Evolutionary conservation across 2,329 filamentous ascomycete species (phyloP).

Genomic region (Arthrobotrys musiformis): DNA sequence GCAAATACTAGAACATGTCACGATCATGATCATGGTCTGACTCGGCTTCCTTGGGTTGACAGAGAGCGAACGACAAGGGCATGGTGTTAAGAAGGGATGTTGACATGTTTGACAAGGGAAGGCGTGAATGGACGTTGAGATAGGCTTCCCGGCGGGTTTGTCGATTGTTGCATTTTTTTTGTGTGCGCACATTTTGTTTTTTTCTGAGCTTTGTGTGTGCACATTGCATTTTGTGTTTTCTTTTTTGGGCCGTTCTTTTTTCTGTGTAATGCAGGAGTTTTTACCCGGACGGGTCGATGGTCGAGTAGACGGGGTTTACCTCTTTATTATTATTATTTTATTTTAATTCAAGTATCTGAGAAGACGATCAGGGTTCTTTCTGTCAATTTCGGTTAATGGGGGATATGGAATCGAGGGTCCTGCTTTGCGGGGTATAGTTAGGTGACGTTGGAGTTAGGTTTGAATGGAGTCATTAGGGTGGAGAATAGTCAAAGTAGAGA

Average conservation of each 20-base stretch:
- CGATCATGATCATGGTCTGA: slow-evolving; percentile 47
- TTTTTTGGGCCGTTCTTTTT: slow-evolving; percentile 4
- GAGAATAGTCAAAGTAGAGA: neutral
- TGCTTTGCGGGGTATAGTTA: slow-evolving; percentile 34
- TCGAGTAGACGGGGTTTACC: neutral
- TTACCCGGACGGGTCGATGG: slow-evolving; percentile 47
- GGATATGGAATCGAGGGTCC: slow-evolving; percentile 32
- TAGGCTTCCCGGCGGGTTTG: slow-evolving; percentile 44
- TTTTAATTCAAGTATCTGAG: no score
- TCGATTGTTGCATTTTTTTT: slow-evolving; percentile 9
- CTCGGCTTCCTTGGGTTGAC: slow-evolving; percentile 41
- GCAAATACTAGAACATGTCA: slow-evolving; percentile 19
- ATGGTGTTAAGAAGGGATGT: slow-evolving; percentile 9
- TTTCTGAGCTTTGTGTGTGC: slow-evolving; percentile 7
- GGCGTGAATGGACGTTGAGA: slow-evolving; percentile 44
- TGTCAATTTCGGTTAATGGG: neutral
- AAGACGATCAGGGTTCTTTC: neutral
- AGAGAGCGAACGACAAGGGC: slow-evolving; percentile 7
- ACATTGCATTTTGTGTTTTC: neutral
- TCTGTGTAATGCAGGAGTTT: slow-evolving; percentile 29
- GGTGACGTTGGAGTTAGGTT: neutral
- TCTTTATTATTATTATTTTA: neutral
- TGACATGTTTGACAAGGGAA: slow-evolving; percentile 29
- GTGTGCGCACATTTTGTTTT: neutral
- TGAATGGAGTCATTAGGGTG: slow-evolving; percentile 17